These are phyloP conservation scores for Pseudogymnoascus sp. DNA, from an alignment of 2,329 filamentous ascomycete species.

Conservation along the genomic window DNA sequence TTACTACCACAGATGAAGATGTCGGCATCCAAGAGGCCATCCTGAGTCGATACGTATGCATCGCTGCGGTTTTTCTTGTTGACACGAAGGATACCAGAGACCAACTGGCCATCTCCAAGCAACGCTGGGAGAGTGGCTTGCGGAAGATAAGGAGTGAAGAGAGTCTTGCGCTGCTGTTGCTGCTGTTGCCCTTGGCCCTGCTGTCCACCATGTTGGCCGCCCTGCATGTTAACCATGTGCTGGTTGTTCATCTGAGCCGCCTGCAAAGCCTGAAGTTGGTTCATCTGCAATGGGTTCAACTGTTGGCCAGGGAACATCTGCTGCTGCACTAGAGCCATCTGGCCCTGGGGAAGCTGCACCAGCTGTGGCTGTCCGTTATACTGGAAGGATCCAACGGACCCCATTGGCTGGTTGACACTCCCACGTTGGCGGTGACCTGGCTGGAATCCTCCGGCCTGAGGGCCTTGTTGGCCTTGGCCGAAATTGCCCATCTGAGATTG, in stretches of 20 bases:
- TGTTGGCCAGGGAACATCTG: slow-evolving; percentile 73
- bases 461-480: slow-evolving; percentile 65
- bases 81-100: slow-evolving; percentile 91
- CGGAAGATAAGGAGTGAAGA: slow-evolving; percentile 95
- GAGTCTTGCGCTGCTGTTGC: slow-evolving; percentile 91
- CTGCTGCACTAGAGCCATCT: slow-evolving; percentile 75
- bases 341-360: slow-evolving; percentile 73
- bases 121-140: slow-evolving; percentile 89
- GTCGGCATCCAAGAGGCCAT: slow-evolving; percentile 82
- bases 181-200: slow-evolving; percentile 63
- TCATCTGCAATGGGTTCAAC: slow-evolving; percentile 78
- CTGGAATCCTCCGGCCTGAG: slow-evolving; percentile 69
- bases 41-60: slow-evolving; percentile 90
- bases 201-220: slow-evolving; percentile 65
- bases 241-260: slow-evolving; percentile 77
- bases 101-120: slow-evolving; percentile 83
- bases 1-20: slow-evolving; percentile 99
- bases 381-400: slow-evolving; percentile 77
- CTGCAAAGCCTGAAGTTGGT: slow-evolving; percentile 86
- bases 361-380: slow-evolving; percentile 82
- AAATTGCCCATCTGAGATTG: slow-evolving; percentile 54
- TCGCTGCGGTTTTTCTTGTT: slow-evolving; percentile 99
- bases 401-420: slow-evolving; percentile 81
- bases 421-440: slow-evolving; percentile 81
- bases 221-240: slow-evolving; percentile 58